Percentiles rank a stretch among this genome's conserved stretches.
Conservation (phyloP, 805 yeast species). For the Wickerhamiella alocasiicola region DNA sequence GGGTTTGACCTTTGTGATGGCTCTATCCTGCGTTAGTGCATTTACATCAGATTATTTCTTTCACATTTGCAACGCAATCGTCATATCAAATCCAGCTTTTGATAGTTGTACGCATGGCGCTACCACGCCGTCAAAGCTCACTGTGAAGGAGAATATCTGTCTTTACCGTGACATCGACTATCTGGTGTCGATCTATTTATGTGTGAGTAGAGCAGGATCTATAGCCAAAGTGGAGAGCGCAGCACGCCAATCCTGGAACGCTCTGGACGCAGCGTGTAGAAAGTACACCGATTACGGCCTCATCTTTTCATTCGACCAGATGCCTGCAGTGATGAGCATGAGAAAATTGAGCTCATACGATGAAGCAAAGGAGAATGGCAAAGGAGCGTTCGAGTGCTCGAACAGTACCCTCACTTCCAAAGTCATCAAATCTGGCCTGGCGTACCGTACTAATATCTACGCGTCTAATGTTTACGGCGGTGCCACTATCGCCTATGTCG, state of each 20-base stretch:
- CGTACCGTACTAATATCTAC: conserved; percentile 10
- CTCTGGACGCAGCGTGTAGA: conserved; percentile 2
- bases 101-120: conserved; percentile 6
- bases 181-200: conserved; percentile 3
- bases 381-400: conserved; percentile 1
- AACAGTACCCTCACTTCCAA: not conserved
- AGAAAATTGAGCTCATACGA: not conserved
- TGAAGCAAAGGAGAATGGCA: not conserved
- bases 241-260: conserved; percentile 8
- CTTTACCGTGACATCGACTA: conserved; percentile 5
- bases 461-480: conserved; percentile 11
- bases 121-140: not conserved
- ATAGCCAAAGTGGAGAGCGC: conserved; percentile 5
- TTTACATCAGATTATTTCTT: conserved; percentile 12
- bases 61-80: conserved; percentile 9
- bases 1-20: too few relatives aligned
- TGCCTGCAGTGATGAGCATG: not conserved
- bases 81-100: conserved; percentile 5
- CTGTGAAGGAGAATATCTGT: conserved; percentile 1
- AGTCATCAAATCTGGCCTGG: conserved; percentile 10
- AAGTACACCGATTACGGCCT: conserved; percentile 3
- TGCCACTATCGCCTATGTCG: conserved; percentile 9
- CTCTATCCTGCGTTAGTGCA: too few relatives aligned
- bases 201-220: conserved; percentile 4
- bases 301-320: not conserved